phyloP scores from a whole-genome alignment of 495 filamentous ascomycete species.

The Tuber borchii region DNA sequence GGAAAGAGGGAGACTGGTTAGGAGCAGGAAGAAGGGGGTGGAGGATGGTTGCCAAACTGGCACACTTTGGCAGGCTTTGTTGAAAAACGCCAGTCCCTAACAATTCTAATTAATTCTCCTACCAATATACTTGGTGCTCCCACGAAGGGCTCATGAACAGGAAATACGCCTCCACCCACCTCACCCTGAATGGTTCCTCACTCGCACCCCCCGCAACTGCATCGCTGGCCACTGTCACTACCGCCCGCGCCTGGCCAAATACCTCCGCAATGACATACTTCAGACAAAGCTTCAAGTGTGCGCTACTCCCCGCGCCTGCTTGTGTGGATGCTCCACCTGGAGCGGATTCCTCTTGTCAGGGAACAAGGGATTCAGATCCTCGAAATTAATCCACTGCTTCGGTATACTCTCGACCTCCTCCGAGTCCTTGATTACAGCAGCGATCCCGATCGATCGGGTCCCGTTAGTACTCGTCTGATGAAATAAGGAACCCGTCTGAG shows the following conservation, averaged over 20 bases:
- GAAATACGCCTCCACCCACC: no score
- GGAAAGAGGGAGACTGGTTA: no score
- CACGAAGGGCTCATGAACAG: slow-evolving; percentile 81
- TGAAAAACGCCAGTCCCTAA: slow-evolving; percentile 89
- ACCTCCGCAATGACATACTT: slow-evolving; percentile 85
- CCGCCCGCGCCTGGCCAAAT: slow-evolving; percentile 69
- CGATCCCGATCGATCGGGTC: slow-evolving; percentile 84
- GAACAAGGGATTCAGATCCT: slow-evolving; percentile 75
- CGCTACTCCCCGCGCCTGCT: slow-evolving; percentile 74
- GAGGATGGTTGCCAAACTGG: no score
- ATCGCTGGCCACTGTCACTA: slow-evolving; percentile 51
- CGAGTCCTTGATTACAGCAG: slow-evolving; percentile 56
- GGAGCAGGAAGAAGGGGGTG: no score
- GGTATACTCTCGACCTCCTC: slow-evolving; percentile 63
- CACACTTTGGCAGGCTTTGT: no score
- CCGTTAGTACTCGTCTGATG: slow-evolving; percentile 91
- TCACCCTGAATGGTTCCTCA: no score
- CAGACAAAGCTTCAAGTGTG: slow-evolving; percentile 81
- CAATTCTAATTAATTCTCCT: slow-evolving; percentile 89
- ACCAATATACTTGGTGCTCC: slow-evolving; percentile 94
- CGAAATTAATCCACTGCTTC: slow-evolving; percentile 60
- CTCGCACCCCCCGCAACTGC: slow-evolving; percentile 42
- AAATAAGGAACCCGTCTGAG: slow-evolving; percentile 74
- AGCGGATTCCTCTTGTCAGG: slow-evolving; percentile 77
- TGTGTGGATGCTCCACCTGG: slow-evolving; percentile 63